Evolutionary conservation across 495 filamentous ascomycete genomes (phyloP).

Genomic region (Penicillium paradoxum): DNA sequence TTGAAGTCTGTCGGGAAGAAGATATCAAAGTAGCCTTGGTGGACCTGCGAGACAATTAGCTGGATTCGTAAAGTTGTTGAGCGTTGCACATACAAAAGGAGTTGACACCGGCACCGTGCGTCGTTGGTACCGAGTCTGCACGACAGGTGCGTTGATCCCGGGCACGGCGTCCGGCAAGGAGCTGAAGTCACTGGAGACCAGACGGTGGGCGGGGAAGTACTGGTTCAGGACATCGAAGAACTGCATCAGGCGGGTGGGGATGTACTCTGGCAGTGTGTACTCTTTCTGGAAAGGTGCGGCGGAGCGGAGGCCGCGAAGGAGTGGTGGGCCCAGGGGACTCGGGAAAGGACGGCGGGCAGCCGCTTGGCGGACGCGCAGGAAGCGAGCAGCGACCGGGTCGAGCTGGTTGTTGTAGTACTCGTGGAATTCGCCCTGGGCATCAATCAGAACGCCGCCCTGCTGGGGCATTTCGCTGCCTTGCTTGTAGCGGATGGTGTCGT

Average conservation of each 20-base stretch:
- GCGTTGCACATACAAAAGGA: conserved; percentile 63
- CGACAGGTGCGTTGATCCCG: conserved; percentile 87
- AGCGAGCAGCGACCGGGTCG: conserved; percentile 79
- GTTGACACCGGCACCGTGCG: conserved; percentile 84
- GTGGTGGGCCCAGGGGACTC: conserved; percentile 50
- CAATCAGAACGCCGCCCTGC: conserved; percentile 84
- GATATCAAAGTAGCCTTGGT: conserved; percentile 98
- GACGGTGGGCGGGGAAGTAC: conserved; percentile 82
- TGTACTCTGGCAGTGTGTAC: conserved; percentile 78
- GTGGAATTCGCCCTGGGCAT: conserved; percentile 80
- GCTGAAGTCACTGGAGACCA: conserved; percentile 90
- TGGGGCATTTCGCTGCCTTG: conserved; percentile 64
- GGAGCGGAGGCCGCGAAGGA: conserved; percentile 53
- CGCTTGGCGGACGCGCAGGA: conserved; percentile 69
- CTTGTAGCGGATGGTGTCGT: conserved; percentile 90
- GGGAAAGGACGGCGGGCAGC: conserved; percentile 53
- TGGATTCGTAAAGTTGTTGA: background rate
- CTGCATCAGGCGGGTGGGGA: conserved; percentile 89
- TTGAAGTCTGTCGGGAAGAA: conserved; percentile 95
- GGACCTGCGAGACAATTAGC: conserved; percentile 56
- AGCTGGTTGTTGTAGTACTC: conserved; percentile 79
- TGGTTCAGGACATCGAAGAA: conserved; percentile 87
- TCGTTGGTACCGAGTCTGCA: conserved; percentile 87
- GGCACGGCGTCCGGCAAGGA: conserved; percentile 72
- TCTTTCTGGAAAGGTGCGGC: conserved; percentile 65